phyloP scores from a whole-genome alignment of 768 basidiomycete species.

The Trametopsis cervina region DNA sequence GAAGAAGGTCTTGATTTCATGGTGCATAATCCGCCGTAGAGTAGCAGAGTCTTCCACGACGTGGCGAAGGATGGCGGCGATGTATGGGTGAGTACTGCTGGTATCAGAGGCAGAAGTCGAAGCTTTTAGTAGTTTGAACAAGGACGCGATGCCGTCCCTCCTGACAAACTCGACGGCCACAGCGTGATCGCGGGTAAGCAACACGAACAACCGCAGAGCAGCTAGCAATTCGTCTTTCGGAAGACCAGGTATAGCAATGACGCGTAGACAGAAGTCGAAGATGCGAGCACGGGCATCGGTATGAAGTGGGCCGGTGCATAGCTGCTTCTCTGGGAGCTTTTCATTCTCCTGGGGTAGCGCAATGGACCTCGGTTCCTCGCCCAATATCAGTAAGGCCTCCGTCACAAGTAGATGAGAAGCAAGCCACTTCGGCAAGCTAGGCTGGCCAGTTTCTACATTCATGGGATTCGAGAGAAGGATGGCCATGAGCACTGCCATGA shows the following conservation, averaged over 20 bases:
- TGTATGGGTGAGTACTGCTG: constrained; percentile 70
- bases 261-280: constrained; percentile 69
- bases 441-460: constrained; percentile 45
- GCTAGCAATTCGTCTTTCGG: constrained; percentile 81
- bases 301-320: constrained; percentile 55
- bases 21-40: constrained; percentile 68
- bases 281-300: constrained; percentile 54
- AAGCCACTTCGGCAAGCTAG: constrained; percentile 75
- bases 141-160: constrained; percentile 48
- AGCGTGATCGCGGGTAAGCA: constrained; percentile 69
- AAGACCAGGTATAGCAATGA: constrained; percentile 58
- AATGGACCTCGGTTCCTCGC: constrained; percentile 64
- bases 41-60: constrained; percentile 70
- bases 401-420: constrained; percentile 79
- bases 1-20: constrained; percentile 79
- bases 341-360: constrained; percentile 68
- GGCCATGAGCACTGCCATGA: constrained; percentile 66
- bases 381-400: constrained; percentile 73
- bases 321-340: constrained; percentile 41
- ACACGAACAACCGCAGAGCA: constrained; percentile 72
- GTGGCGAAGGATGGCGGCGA: constrained; percentile 88
- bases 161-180: constrained; percentile 64
- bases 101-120: constrained; percentile 40
- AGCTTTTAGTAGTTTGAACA: constrained; percentile 63
- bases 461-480: constrained; percentile 53